phyloP scores from a whole-genome alignment of 768 basidiomycete species.

The Leccinum fibrillosum region DNA sequence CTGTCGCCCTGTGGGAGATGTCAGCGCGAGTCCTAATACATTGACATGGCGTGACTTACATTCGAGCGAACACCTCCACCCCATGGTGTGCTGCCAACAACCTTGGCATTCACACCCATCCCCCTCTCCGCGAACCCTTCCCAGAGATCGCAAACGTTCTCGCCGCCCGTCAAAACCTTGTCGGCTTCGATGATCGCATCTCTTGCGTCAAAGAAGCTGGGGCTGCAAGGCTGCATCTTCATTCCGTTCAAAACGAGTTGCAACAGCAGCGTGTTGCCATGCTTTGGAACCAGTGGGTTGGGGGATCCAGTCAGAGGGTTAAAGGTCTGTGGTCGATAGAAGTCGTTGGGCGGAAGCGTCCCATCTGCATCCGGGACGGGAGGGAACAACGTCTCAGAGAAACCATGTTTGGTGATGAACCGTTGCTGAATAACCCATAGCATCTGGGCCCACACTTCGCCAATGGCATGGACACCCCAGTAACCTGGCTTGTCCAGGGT shows the following conservation, averaged over 20 bases:
- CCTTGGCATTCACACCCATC: slow-evolving; percentile 70
- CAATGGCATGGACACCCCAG: slow-evolving; percentile 78
- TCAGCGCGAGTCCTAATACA: background rate
- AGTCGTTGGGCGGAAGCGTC: slow-evolving; percentile 58
- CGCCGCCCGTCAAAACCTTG: slow-evolving; percentile 67
- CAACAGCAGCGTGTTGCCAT: slow-evolving; percentile 83
- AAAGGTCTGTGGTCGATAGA: slow-evolving; percentile 53
- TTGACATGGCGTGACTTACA: slow-evolving; percentile 2
- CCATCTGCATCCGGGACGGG: slow-evolving; percentile 65
- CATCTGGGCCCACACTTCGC: slow-evolving; percentile 94
- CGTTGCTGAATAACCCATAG: slow-evolving; percentile 77
- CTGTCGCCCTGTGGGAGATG: slow-evolving; percentile 33
- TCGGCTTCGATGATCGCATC: slow-evolving; percentile 92
- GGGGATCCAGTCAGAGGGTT: slow-evolving; percentile 27
- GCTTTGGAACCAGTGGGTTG: slow-evolving; percentile 71
- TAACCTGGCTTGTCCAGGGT: slow-evolving; percentile 91
- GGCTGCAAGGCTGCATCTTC: slow-evolving; percentile 93
- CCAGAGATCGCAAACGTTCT: slow-evolving; percentile 91
- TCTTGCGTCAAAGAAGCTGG: slow-evolving; percentile 86
- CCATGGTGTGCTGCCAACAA: slow-evolving; percentile 33
- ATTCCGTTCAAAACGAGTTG: slow-evolving; percentile 91
- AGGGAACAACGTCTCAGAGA: slow-evolving; percentile 75
- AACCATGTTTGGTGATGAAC: slow-evolving; percentile 81
- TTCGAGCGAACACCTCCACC: too few relatives aligned
- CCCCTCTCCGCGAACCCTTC: slow-evolving; percentile 79